Base-by-base conservation (phyloP, 2,329 filamentous ascomycete genomes). In the Leptodontidium sp. region DNA sequence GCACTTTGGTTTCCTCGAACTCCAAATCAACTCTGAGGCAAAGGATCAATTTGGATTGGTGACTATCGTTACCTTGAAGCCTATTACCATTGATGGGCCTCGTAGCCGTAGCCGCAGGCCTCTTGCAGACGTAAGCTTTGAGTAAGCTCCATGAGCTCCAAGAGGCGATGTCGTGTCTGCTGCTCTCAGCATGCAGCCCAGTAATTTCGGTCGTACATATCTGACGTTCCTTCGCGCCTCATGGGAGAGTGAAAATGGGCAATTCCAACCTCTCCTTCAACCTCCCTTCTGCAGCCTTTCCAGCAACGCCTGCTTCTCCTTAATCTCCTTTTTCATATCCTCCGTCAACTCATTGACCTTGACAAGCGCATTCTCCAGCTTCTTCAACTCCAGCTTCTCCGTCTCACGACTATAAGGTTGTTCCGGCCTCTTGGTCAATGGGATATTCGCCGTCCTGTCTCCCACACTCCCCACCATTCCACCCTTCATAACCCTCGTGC, bases 351-450 rank as follows among this genome's bases (percentile, higher is more conserved):
- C 84, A 66, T 87, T 84, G 52, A 93, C 87, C 76, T 89, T 87
- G 66, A 85, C 84, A 77, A 89, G 82, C 66, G 92, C 91, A 69
- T 90, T 90, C 71, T 83, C 84, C 57, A 91, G 81, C 76, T 84
- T 85, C 78, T 87, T 86, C 45, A 90, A 80, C 80, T 91, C 88
- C 7, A 86, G 80, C 72, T 86, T 84, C 81, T 92, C 92, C 59
- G 89, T 90, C 81, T 91, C 89, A 68, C 85, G 84, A 79, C 90
- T 92, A 78, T 93, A 94, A n/a, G 89, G 90, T 77, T 90, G 90
- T 43, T 86, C 90, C 1, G 89, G 88, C 9, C 87, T 84, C 75
- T 88, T 91, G 59, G 83, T 84, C 66, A 88, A 84, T 4, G 93
- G 93, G 71, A 97, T 89, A 83, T 93, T 89, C 66, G 92, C 92